Evolutionary conservation across 805 yeast species (phyloP).

Genomic region (Candida coquimbonensis): DNA sequence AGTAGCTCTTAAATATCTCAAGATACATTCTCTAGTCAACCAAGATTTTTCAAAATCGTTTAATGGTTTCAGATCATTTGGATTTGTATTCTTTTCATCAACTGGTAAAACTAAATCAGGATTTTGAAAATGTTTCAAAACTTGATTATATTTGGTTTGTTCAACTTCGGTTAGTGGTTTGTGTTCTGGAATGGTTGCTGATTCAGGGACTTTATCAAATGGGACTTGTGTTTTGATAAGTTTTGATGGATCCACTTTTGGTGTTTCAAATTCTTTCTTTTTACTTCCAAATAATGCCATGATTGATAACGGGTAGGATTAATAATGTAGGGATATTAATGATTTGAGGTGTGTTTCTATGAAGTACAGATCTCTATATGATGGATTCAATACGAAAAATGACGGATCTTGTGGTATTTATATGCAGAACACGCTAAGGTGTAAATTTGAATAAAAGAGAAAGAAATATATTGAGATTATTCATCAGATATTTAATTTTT

Average conservation of each 20-base stretch:
- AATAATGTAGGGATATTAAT: too few species aligned
- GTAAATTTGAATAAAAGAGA: too few species aligned
- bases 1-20: conserved; percentile 88
- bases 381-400: too few species aligned
- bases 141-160: conserved; percentile 50
- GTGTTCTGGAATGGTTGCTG: conserved; percentile 36
- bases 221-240: conserved; percentile 36
- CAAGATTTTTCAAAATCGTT: conserved; percentile 70
- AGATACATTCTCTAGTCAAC: conserved; percentile 86
- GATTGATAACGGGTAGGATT: not conserved
- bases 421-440: too few species aligned
- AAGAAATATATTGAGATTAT: too few species aligned
- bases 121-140: conserved; percentile 54
- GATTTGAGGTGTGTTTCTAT: too few species aligned
- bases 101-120: conserved; percentile 22
- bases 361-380: too few species aligned
- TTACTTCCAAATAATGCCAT: conserved; percentile 23
- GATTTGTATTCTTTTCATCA: conserved; percentile 29
- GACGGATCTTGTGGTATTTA: too few species aligned
- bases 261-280: conserved; percentile 14
- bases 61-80: conserved; percentile 35
- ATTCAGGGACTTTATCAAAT: conserved; percentile 46
- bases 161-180: conserved; percentile 46
- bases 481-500: too few species aligned
- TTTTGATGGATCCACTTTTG: conserved; percentile 22